Evolutionary conservation across 345 rosid species (phyloP).

Genomic region (Salix udensis): DNA sequence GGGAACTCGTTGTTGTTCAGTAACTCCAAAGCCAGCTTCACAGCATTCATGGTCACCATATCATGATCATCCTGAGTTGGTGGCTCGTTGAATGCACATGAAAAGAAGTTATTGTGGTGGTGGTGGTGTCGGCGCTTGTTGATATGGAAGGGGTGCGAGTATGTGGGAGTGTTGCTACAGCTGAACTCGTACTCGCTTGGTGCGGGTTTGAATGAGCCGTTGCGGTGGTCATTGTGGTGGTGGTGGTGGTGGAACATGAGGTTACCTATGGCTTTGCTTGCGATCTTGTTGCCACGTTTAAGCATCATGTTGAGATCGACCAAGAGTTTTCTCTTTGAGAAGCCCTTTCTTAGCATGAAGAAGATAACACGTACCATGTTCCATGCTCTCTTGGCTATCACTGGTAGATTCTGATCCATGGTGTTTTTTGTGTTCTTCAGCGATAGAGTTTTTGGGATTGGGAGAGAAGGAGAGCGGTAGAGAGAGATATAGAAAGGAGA

Average conservation of each 20-base stretch:
- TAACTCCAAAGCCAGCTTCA: constrained; percentile 57
- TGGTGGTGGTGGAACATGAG: constrained; percentile 55
- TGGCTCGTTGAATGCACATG: constrained; percentile 56
- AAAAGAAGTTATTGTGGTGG: constrained; percentile 47
- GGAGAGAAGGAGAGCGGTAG: constrained; percentile 10
- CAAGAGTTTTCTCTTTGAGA: constrained; percentile 56
- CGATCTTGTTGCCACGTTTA: constrained; percentile 74
- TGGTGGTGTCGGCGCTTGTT: constrained; percentile 12
- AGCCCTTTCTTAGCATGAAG: constrained; percentile 70
- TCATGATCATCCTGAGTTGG: constrained; percentile 52
- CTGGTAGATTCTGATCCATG: constrained; percentile 43
- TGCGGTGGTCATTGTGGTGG: constrained; percentile 29
- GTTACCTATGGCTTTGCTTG: constrained; percentile 51
- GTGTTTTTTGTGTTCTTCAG: constrained; percentile 17
- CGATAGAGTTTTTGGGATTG: not conserved
- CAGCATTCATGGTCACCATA: constrained; percentile 30
- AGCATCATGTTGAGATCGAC: constrained; percentile 68
- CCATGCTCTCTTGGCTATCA: constrained; percentile 56
- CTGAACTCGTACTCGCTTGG: constrained; percentile 80
- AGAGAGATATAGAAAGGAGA: not conserved
- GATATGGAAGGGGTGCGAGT: constrained; percentile 43
- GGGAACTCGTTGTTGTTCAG: constrained; percentile 33
- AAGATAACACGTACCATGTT: constrained; percentile 52
- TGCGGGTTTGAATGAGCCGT: constrained; percentile 4
- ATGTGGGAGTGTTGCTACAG: constrained; percentile 80